These are phyloP conservation scores for Orobanche coerulescens DNA, from an alignment of 257 asterid genomes.

Conservation along the genomic window DNA sequence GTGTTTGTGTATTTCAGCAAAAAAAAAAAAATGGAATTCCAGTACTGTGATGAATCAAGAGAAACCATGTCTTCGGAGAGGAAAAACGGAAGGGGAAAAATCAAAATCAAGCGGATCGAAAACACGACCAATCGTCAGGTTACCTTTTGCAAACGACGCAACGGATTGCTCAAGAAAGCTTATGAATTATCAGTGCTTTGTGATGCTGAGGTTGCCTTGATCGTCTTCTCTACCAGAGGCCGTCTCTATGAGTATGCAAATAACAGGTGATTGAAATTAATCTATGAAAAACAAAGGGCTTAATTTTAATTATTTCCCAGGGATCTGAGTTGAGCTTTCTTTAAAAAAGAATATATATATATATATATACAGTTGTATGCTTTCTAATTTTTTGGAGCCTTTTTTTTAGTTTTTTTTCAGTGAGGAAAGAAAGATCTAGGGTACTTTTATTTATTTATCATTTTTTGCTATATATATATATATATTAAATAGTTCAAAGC, in stretches of 20 bases:
- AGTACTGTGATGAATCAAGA: slow-evolving; percentile 47
- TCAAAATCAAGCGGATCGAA: slow-evolving; percentile 87
- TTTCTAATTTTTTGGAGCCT: not conserved
- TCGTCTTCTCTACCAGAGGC: slow-evolving; percentile 79
- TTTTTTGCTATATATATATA: not conserved
- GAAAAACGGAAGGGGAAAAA: slow-evolving; percentile 74
- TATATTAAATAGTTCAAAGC: no score
- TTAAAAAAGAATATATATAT: no score
- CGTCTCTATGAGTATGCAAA: slow-evolving; percentile 83
- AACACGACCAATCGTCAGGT: slow-evolving; percentile 89
- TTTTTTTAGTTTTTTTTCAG: not conserved
- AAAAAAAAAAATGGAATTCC: slow-evolving; percentile 40
- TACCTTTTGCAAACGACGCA: slow-evolving; percentile 83
- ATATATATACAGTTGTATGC: no score
- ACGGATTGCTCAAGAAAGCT: slow-evolving; percentile 75
- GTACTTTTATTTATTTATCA: not conserved
- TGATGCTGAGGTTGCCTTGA: slow-evolving; percentile 81
- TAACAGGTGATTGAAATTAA: slow-evolving; percentile 44
- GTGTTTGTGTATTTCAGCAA: not conserved
- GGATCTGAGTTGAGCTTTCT: not conserved
- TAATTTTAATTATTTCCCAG: not conserved
- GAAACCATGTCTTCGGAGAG: slow-evolving; percentile 56
- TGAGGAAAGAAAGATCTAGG: slow-evolving; percentile 4
- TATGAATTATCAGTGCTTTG: slow-evolving; percentile 85
- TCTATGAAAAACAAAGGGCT: not conserved